Base-by-base conservation (phyloP, 2,329 filamentous ascomycete species). In the Ramularia endophylla region DNA sequence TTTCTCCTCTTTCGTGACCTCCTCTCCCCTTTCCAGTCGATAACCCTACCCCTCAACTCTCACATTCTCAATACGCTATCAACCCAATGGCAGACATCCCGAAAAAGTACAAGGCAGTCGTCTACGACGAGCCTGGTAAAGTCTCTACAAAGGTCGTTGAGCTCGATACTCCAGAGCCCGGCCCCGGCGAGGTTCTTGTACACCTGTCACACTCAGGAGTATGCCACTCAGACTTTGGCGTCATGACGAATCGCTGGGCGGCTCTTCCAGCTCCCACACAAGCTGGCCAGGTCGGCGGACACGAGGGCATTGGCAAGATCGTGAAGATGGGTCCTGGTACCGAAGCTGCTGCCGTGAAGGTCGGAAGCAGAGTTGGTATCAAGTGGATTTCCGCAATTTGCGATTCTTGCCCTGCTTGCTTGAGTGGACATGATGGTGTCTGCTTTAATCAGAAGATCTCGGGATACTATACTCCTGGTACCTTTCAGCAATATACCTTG, bases 401-500 rank as follows among this genome's bases (percentile, higher is more conserved):
- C 57, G 71, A 71, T 36, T 66, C 67, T 51, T 74, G 73, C 27
- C 57, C 63, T 12, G 63, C 77, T 44, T 82, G 77, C 56, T 65
- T 74, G 39, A 67, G 68, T 9, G 75, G 74, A 31, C 63, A 69
- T 17, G 78, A 80, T 47, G 75, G 70, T 8, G 61, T 70, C 28
- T 81, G 77, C 60, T 65, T 69, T 49, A 73, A 75, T 30, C 67
- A 70, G 44, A 77, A 75, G 55, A 53, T 85, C 36, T 80, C 74
- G 0, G 81, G 81, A 4, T 85, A 83, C 64, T 82, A 78, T 58
- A 78, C 74, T 0, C 81, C 81, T 0, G 81, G 81, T 17, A 85
- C 81, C n/a, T 85, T 85, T 58, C 81, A 85, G 58, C 79, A 84
- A 63, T 85, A 84, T 55, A 74, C 74, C 13, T 57, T 82, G 12